Percentiles rank a stretch among this genome's conserved stretches.
Evolutionary conservation across 441 rosid species (phyloP).

Genomic region (Erysimum pusillum): DNA sequence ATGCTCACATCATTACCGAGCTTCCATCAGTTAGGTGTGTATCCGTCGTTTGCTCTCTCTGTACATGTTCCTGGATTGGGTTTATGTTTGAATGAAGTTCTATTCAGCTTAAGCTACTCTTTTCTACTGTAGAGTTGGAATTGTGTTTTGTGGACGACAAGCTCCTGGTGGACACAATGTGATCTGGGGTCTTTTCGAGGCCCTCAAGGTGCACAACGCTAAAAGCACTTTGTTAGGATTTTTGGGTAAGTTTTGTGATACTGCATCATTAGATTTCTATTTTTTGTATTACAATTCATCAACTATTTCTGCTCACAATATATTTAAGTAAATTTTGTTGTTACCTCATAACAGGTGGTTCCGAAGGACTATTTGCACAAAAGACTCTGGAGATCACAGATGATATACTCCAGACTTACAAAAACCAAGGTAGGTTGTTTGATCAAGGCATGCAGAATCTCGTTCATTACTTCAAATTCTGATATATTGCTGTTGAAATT

Average conservation of each 20-base stretch:
- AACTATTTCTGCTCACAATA: neutral
- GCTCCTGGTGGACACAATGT: conserved; percentile 99
- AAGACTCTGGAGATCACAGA: conserved; percentile 88
- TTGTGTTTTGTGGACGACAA: conserved; percentile 96
- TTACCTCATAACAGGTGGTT: conserved; percentile 74
- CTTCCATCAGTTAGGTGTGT: conserved; percentile 82
- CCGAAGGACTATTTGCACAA: conserved; percentile 96
- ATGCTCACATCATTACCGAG: conserved; percentile 90
- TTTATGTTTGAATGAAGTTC: neutral
- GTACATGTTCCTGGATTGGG: neutral
- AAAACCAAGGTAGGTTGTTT: conserved; percentile 81
- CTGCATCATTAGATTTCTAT: neutral
- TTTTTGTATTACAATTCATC: conserved; percentile 5
- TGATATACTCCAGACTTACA: conserved; percentile 82
- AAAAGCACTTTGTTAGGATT: conserved; percentile 81
- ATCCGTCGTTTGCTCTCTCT: neutral
- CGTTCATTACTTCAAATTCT: conserved; percentile 25
- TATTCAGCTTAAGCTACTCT: conserved; percentile 13
- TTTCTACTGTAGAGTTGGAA: conserved; percentile 77
- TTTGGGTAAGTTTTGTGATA: conserved; percentile 60
- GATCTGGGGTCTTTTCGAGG: conserved; percentile 86
- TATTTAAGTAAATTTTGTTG: neutral
- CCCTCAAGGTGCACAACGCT: conserved; percentile 85
- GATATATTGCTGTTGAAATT: conserved; percentile 23
- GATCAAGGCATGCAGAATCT: conserved; percentile 28